Percentiles rank a stretch among this genome's conserved stretches.
phyloP scores from a whole-genome alignment of 805 yeast genomes.

The Cephaloascus fragrans region DNA sequence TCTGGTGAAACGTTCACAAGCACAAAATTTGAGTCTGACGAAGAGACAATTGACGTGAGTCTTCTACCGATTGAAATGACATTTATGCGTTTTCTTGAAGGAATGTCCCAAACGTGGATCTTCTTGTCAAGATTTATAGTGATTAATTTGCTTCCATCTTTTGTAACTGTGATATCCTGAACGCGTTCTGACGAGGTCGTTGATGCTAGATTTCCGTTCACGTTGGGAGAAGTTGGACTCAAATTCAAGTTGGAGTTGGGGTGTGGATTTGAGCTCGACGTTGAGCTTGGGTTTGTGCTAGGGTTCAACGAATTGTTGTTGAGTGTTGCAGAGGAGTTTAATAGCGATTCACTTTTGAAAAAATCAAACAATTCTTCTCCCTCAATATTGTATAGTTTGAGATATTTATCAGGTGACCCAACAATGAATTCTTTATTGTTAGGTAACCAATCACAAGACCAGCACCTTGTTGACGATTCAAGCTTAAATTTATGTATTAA shows the following conservation, averaged over 20 bases:
- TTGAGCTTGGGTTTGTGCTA: not conserved
- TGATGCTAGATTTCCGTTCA: no score
- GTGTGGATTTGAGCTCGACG: not conserved
- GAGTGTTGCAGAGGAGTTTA: not conserved
- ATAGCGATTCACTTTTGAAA: conserved; percentile 4
- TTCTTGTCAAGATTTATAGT: conserved; percentile 56
- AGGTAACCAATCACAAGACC: conserved; percentile 68
- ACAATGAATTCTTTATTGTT: conserved; percentile 45
- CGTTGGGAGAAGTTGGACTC: no score
- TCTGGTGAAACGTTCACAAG: conserved; percentile 63
- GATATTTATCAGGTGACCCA: conserved; percentile 67
- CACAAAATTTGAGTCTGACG: conserved; percentile 41
- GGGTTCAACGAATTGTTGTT: not conserved
- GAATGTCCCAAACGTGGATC: conserved; percentile 51
- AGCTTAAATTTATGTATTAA: conserved; percentile 7
- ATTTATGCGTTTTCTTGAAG: conserved; percentile 27
- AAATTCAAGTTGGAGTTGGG: no score
- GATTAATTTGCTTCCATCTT: conserved; percentile 51
- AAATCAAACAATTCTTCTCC: conserved; percentile 33
- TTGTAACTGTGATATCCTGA: conserved; percentile 59
- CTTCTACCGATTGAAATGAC: conserved; percentile 44
- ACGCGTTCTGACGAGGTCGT: conserved; percentile 37
- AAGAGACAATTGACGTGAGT: conserved; percentile 55
- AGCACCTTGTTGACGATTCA: conserved; percentile 15
- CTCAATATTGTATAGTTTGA: conserved; percentile 26